A percentile compares a stretch with the other conserved stretches of the same genome.
Evolutionary conservation across 345 rosid species (phyloP).

Genomic region (Camelina hispida): DNA sequence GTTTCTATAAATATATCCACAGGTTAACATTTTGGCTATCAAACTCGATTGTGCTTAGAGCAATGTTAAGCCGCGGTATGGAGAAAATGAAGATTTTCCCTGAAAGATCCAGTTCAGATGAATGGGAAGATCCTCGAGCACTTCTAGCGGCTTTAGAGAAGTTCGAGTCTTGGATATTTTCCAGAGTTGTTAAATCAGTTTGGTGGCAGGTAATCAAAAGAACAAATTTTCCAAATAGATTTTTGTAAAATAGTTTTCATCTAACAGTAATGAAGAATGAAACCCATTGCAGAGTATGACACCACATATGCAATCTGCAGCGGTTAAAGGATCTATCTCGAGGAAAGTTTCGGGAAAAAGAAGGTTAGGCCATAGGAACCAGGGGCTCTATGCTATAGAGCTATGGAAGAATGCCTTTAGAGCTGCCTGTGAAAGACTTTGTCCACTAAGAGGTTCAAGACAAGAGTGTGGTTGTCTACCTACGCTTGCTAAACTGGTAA

Average conservation of each 20-base stretch:
- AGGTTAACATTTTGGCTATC: slow-evolving; percentile 97
- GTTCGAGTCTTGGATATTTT: slow-evolving; percentile 91
- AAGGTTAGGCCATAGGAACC: slow-evolving; percentile 64
- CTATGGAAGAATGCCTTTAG: slow-evolving; percentile 91
- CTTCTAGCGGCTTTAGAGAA: slow-evolving; percentile 70
- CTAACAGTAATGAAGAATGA: too few species aligned
- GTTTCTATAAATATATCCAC: slow-evolving; percentile 19
- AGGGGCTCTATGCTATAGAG: slow-evolving; percentile 72
- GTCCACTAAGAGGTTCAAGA: slow-evolving; percentile 81
- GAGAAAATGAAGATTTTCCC: slow-evolving; percentile 44
- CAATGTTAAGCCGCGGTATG: slow-evolving; percentile 54
- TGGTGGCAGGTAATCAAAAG: slow-evolving; percentile 88
- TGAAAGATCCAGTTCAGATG: slow-evolving; percentile 43
- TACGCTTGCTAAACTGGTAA: slow-evolving; percentile 79
- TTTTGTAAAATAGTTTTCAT: too few species aligned
- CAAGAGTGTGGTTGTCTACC: slow-evolving; percentile 93
- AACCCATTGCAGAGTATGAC: slow-evolving; percentile 66
- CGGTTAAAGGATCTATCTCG: slow-evolving; percentile 62
- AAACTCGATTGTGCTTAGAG: slow-evolving; percentile 79
- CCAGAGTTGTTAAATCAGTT: slow-evolving; percentile 77
- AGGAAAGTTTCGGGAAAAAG: slow-evolving; percentile 63
- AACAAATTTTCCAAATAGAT: too few species aligned
- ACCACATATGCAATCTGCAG: slow-evolving; percentile 82
- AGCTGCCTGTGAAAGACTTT: slow-evolving; percentile 92
- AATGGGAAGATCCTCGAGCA: slow-evolving; percentile 70